Evolutionary conservation across 192 early-diverging fungal genomes (phyloP), one percentile per base, ranked within the genome.

Genomic region (Oehlia diaphana): DNA sequence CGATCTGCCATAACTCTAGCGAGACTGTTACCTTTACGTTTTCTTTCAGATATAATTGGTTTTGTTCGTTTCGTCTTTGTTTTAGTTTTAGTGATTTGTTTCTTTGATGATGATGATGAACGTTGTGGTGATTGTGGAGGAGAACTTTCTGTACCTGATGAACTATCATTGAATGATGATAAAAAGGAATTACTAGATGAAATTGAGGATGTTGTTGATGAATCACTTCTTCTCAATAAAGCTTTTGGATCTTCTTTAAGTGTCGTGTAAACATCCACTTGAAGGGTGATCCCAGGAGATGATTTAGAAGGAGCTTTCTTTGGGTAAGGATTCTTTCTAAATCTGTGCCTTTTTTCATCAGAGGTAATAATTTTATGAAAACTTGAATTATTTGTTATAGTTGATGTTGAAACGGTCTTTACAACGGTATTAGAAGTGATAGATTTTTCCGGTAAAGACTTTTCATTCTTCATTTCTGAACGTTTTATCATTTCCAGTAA

Each of bases 1-100:
- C 75, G 62, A 77, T 77, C 75, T n/a, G 63, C 75, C 62, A 77
- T 63, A 35, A 65, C 75, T 23, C 75, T 63, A 42, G 75, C 61
- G 23, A 77, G 39, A 10, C 62, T 65, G 12, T 65, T 77, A 47
- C 62, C 31, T 21, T 63, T 65, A 21, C 39, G 37, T 39, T 65
- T 63, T 44, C 75, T 35, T 65, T 63, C 39, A n/a, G 28, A 31
- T 26, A 21, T 26, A 35, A 33, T 39, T 44, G 16, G 35, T 42
- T 65, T 64, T 21, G 35, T 5, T 14, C 21, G 28, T 42, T 76
- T 76, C 2, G 33, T 76, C 47, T 76, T 76, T 0, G 35, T 76
- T 49, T 73, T 23, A 3, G 31, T 49, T 21, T 53, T 73, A 12
- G 8, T 47, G n/a, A 16, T 13, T 58, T 58, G 72, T 33, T 53